These are phyloP conservation scores for Laburnicola sp. DNA, from an alignment of 2,329 filamentous ascomycete genomes.

Conservation along the genomic window DNA sequence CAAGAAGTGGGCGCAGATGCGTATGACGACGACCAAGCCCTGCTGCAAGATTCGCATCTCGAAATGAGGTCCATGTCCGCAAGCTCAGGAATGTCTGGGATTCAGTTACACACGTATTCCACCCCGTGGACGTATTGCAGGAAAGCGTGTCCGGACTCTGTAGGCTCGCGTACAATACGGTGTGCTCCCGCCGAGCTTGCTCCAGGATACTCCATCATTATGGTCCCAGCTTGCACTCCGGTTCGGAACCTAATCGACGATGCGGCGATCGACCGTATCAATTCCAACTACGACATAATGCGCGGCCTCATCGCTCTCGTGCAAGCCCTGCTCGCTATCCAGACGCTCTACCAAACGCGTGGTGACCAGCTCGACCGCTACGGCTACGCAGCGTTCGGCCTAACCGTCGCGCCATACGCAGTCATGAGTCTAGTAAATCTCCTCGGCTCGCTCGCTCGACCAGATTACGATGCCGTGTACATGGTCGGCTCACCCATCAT, in stretches of 20 bases:
- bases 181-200: conserved; percentile 2
- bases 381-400: conserved; percentile 37
- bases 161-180: conserved; percentile 7
- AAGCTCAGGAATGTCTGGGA: not conserved
- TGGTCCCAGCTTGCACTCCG: conserved; percentile 6
- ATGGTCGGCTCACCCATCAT: conserved; percentile 12
- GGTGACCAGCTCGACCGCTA: conserved; percentile 30
- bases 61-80: conserved; percentile 6
- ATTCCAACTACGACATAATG: conserved; percentile 4
- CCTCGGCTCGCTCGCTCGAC: conserved; percentile 16
- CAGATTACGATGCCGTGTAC: conserved; percentile 29
- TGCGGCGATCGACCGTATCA: conserved; percentile 6
- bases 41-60: conserved; percentile 1
- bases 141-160: conserved; percentile 4
- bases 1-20: not conserved
- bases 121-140: conserved; percentile 10
- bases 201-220: conserved; percentile 5
- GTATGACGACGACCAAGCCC: conserved; percentile 1
- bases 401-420: conserved; percentile 37
- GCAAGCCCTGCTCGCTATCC: conserved; percentile 26
- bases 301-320: conserved; percentile 24
- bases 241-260: conserved; percentile 8
- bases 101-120: conserved; percentile 4
- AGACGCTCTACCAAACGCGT: conserved; percentile 25
- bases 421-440: conserved; percentile 43